These are phyloP conservation scores for Pythium dissimile DNA, from an alignment of 352 stramenopile species.

Conservation along the genomic window DNA sequence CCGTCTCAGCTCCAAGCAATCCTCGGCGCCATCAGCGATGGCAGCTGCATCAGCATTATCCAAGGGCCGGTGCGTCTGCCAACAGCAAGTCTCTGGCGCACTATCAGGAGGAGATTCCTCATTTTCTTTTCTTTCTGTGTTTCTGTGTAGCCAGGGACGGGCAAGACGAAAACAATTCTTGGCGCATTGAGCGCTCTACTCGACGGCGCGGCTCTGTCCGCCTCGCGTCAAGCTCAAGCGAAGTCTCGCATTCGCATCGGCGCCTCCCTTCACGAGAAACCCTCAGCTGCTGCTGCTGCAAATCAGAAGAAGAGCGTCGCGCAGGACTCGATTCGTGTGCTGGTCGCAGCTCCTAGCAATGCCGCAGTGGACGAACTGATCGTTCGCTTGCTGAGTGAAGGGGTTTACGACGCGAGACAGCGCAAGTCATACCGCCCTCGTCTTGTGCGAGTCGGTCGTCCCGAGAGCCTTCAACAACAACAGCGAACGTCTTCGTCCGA, in stretches of 20 bases:
- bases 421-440: constrained; percentile 49
- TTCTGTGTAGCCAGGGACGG: constrained; percentile 56
- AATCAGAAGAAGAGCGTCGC: constrained; percentile 52
- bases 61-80: constrained; percentile 59
- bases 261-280: constrained; percentile 48
- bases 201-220: constrained; percentile 55
- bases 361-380: constrained; percentile 79
- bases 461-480: constrained; percentile 48
- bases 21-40: constrained; percentile 52
- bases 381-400: constrained; percentile 59
- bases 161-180: constrained; percentile 83
- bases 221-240: constrained; percentile 41
- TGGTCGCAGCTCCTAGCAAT: constrained; percentile 79
- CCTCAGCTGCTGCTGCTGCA: constrained; percentile 1
- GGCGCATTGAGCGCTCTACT: constrained; percentile 69
- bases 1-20: constrained; percentile 70
- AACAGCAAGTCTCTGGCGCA: neutral
- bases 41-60: constrained; percentile 64
- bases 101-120: no score
- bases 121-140: neutral
- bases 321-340: constrained; percentile 58
- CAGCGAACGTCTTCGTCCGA: constrained; percentile 20
- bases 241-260: constrained; percentile 69
- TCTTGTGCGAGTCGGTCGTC: constrained; percentile 67
- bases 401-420: constrained; percentile 49